phyloP scores from a whole-genome alignment of 2,329 filamentous ascomycete species.

The Venturia asperata region DNA sequence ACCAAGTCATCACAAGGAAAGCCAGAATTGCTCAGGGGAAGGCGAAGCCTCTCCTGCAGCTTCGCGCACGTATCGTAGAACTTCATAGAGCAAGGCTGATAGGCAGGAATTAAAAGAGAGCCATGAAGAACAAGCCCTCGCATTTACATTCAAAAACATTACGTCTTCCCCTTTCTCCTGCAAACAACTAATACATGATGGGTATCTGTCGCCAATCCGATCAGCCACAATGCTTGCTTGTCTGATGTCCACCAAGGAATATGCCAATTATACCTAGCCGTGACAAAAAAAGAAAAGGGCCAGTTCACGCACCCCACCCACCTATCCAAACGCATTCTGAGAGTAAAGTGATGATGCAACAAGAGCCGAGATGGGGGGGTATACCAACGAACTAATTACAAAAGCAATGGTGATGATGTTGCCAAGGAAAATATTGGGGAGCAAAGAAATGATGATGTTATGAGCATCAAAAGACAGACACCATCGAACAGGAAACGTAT shows the following conservation, averaged over 20 bases:
- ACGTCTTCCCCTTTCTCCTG: background rate
- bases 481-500: background rate
- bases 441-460: background rate
- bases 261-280: background rate
- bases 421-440: background rate
- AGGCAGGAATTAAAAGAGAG: background rate
- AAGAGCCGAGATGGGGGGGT: conserved; percentile 1
- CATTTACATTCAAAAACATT: background rate
- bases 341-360: conserved; percentile 1
- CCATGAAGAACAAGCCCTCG: no score
- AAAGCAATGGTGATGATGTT: background rate
- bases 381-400: conserved; percentile 9
- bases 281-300: no score
- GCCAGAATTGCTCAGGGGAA: background rate
- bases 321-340: background rate
- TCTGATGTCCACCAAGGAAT: background rate
- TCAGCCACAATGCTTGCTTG: background rate
- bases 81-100: background rate
- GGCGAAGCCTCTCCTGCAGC: background rate
- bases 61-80: background rate
- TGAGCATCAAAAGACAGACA: background rate
- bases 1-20: background rate
- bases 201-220: background rate
- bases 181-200: background rate
- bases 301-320: background rate